Evolutionary conservation across 1,139 yeast genomes (phyloP).

Genomic region (Yamadazyma conglobata): DNA sequence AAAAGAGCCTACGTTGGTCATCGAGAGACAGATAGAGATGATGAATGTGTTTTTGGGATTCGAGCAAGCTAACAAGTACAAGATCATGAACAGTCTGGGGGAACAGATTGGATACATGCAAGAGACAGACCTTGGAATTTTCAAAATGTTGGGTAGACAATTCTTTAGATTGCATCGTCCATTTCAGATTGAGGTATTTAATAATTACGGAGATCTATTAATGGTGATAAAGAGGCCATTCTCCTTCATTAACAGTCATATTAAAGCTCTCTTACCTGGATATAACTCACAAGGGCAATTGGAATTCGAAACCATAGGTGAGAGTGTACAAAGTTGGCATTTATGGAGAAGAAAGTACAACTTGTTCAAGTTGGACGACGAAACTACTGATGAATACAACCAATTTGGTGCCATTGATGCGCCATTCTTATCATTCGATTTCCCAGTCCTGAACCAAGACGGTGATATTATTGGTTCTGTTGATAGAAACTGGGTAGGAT

Average conservation of each 20-base stretch:
- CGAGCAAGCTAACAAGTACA: constrained; percentile 85
- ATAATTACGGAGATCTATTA: constrained; percentile 63
- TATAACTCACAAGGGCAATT: constrained; percentile 32
- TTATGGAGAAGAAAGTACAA: constrained; percentile 87
- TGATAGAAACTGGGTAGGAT: constrained; percentile 92
- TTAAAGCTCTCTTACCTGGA: constrained; percentile 67
- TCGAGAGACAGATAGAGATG: constrained; percentile 83
- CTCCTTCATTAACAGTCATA: constrained; percentile 83
- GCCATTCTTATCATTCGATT: constrained; percentile 81
- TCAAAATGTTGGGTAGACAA: constrained; percentile 73
- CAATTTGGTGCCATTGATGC: constrained; percentile 88
- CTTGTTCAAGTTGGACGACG: constrained; percentile 56
- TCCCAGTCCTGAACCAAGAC: constrained; percentile 63
- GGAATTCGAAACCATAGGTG: constrained; percentile 64
- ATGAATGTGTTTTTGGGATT: constrained; percentile 85
- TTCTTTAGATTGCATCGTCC: constrained; percentile 82
- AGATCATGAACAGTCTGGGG: constrained; percentile 70
- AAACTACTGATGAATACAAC: constrained; percentile 43
- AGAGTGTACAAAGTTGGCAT: constrained; percentile 91
- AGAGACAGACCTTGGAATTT: constrained; percentile 72
- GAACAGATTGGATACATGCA: constrained; percentile 74
- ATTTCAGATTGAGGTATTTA: constrained; percentile 76
- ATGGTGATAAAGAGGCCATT: constrained; percentile 78
- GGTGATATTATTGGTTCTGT: constrained; percentile 69
- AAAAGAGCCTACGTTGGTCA: constrained; percentile 76